A percentile compares a stretch with the other conserved stretches of the same genome.
These are phyloP conservation scores for Cryphonectria radicalis DNA, from an alignment of 2,329 filamentous ascomycete genomes.

Conservation along the genomic window DNA sequence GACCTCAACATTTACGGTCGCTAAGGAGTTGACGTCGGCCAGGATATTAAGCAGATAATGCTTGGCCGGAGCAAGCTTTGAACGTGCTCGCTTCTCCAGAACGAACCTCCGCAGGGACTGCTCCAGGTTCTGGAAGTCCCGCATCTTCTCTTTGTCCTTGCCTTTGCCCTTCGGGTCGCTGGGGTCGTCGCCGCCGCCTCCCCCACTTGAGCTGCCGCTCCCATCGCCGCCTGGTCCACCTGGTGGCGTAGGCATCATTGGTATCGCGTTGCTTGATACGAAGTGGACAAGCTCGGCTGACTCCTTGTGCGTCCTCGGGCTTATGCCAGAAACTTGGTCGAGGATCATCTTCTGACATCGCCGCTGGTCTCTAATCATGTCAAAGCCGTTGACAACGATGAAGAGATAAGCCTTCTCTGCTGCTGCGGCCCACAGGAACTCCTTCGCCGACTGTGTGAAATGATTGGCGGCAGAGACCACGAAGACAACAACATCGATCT, in stretches of 20 bases:
- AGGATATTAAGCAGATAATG: conserved; percentile 95
- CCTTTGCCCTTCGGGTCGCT: conserved; percentile 75
- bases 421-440: conserved; percentile 95
- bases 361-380: conserved; percentile 89
- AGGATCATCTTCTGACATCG: conserved; percentile 91
- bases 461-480: conserved; percentile 98
- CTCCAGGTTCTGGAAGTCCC: conserved; percentile 89
- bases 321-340: conserved; percentile 86
- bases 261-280: conserved; percentile 95
- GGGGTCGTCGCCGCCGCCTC: conserved; percentile 60
- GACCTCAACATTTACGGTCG: conserved; percentile 84
- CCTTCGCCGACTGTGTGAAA: conserved; percentile 95
- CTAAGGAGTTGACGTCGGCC: conserved; percentile 81
- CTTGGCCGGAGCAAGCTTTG: conserved; percentile 92
- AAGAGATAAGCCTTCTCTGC: conserved; percentile 98
- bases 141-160: conserved; percentile 84
- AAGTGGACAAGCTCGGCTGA: conserved; percentile 93
- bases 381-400: conserved; percentile 97
- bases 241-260: conserved; percentile 65
- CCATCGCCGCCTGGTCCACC: conserved; percentile 58
- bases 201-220: conserved; percentile 57
- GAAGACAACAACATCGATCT: conserved; percentile 98
- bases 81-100: conserved; percentile 90
- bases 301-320: conserved; percentile 91
- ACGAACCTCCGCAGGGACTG: conserved; percentile 90